Conservation (phyloP, 805 yeast genomes). For the Wickerhamomyces bovis region DNA sequence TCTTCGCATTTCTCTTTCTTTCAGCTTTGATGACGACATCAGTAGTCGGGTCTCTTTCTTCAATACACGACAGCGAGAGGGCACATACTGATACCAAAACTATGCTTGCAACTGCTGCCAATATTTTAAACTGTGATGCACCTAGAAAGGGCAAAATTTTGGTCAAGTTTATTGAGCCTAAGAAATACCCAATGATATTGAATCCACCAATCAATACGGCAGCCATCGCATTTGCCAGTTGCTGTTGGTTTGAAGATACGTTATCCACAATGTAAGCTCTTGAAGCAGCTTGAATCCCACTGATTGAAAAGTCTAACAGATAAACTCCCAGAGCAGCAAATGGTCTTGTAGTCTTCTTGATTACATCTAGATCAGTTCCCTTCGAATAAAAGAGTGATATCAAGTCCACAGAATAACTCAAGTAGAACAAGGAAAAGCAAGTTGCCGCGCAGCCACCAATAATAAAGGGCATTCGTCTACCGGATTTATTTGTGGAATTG, state of each 20-base stretch:
- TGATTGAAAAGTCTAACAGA: slow-evolving; percentile 49
- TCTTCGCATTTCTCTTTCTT: slow-evolving; percentile 27
- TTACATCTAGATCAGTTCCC: slow-evolving; percentile 14
- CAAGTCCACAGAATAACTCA: slow-evolving; percentile 41
- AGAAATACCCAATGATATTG: slow-evolving; percentile 49
- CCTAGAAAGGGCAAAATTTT: slow-evolving; percentile 34
- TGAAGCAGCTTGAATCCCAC: slow-evolving; percentile 53
- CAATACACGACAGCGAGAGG: slow-evolving; percentile 25
- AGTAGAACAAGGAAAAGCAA: slow-evolving; percentile 34
- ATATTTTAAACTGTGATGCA: slow-evolving; percentile 44
- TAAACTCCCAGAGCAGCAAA: slow-evolving; percentile 51
- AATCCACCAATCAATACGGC: slow-evolving; percentile 57
- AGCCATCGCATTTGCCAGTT: slow-evolving; percentile 59
- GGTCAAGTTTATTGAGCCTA: slow-evolving; percentile 44
- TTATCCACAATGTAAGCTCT: slow-evolving; percentile 59
- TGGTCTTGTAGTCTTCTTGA: slow-evolving; percentile 34
- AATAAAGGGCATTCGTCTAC: slow-evolving; percentile 53
- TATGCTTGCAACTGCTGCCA: slow-evolving; percentile 36
- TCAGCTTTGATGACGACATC: slow-evolving; percentile 35
- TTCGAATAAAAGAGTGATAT: slow-evolving; percentile 27
- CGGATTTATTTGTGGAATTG: slow-evolving; percentile 36
- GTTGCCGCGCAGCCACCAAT: slow-evolving; percentile 49
- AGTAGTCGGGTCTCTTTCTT: slow-evolving; percentile 43
- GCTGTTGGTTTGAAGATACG: slow-evolving; percentile 51
- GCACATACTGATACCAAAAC: slow-evolving; percentile 36